Conservation (phyloP, 306 rosid genomes). For the Vigna reflexopilosa region DNA sequence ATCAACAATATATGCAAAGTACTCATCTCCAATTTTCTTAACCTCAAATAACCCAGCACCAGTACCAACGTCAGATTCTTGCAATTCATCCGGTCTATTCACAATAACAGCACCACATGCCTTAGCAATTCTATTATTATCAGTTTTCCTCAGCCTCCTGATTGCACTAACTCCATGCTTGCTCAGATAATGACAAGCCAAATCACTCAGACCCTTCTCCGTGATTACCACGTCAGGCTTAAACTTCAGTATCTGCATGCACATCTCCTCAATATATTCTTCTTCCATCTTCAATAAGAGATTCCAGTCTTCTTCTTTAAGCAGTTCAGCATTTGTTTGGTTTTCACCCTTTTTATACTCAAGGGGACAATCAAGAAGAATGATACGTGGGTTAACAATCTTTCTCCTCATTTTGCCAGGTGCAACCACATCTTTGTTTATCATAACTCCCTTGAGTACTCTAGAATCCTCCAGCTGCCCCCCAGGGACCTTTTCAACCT, state of each 20-base stretch:
- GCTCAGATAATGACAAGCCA: constrained; percentile 92
- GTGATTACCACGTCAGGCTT: constrained; percentile 92
- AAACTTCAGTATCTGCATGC: constrained; percentile 85
- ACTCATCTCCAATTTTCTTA: constrained; percentile 94
- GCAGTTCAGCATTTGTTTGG: constrained; percentile 93
- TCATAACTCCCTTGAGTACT: constrained; percentile 93
- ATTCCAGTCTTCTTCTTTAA: constrained; percentile 94
- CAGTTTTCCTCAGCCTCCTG: constrained; percentile 90
- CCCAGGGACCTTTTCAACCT: constrained; percentile 96
- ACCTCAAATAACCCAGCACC: constrained; percentile 96
- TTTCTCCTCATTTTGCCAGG: constrained; percentile 98
- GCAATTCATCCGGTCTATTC: constrained; percentile 92
- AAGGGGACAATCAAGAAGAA: constrained; percentile 90
- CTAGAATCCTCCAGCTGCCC: constrained; percentile 87
- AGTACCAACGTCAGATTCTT: constrained; percentile 93
- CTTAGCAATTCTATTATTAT: constrained; percentile 91
- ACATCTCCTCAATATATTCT: constrained; percentile 84
- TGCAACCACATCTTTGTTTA: constrained; percentile 90
- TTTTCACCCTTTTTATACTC: constrained; percentile 97
- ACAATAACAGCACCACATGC: constrained; percentile 97
- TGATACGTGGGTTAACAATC: constrained; percentile 87
- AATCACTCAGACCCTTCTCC: constrained; percentile 95
- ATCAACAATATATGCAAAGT: constrained; percentile 77
- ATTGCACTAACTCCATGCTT: constrained; percentile 90
- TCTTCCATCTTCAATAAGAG: constrained; percentile 87